These are phyloP conservation scores for Esteya vermicola DNA, from an alignment of 2,329 filamentous ascomycete species.

Conservation along the genomic window DNA sequence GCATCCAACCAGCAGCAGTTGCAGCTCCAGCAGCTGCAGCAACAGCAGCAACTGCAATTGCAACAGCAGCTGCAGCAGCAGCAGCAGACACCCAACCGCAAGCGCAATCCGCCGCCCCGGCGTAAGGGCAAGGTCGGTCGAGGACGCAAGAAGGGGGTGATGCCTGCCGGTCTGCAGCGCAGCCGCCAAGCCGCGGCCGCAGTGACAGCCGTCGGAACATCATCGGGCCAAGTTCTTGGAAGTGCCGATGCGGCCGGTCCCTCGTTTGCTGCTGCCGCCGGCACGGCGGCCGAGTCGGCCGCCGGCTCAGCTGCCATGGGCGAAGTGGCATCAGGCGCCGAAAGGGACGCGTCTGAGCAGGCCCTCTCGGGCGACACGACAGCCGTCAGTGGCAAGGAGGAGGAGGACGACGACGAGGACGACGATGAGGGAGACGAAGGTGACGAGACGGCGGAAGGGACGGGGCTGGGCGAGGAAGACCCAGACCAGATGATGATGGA, in stretches of 20 bases:
- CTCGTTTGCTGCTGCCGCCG: background rate
- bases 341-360: background rate
- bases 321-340: background rate
- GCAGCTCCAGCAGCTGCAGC: slow-evolving; percentile 24
- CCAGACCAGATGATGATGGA: background rate
- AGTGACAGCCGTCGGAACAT: slow-evolving; percentile 4
- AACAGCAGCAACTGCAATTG: slow-evolving; percentile 43
- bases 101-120: slow-evolving; percentile 62
- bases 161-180: slow-evolving; percentile 15
- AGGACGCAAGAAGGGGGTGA: slow-evolving; percentile 67
- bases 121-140: slow-evolving; percentile 60
- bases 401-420: background rate
- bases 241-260: too few species aligned
- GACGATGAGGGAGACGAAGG: background rate
- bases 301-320: background rate
- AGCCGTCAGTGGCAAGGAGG: background rate
- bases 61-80: slow-evolving; percentile 25
- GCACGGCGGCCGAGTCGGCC: background rate
- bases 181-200: slow-evolving; percentile 5
- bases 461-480: too few species aligned
- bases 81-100: slow-evolving; percentile 28
- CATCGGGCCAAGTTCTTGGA: too few species aligned
- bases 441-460: too few species aligned
- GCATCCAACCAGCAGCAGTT: slow-evolving; percentile 35
- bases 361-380: background rate